Base-by-base conservation (phyloP, 257 asterid species). In the Rubia yunnanensis region DNA sequence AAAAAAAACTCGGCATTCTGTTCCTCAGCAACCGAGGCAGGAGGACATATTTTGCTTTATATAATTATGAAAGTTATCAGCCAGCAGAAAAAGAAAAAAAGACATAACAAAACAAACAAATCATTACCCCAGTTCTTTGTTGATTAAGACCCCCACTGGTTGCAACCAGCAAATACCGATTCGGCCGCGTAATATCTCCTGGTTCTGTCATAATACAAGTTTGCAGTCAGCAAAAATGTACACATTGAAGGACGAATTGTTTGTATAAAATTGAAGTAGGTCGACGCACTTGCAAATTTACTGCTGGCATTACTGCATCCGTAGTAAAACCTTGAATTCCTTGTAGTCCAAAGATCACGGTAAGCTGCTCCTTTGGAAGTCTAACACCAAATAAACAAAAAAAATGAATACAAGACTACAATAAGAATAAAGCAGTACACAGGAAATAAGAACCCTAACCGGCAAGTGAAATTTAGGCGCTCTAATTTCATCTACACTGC, bases 91-190 rank as follows among this genome's bases (percentile, higher is more conserved):
- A 17, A 23, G 10, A 17, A 44, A 52, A 7, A 30, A n/a, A n/a
- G n/a, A 27, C 6, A 13, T 26, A 28, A 0, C 6, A 64, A 48
- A 46, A 59, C 34, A 32, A 65, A 36, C 39, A 64, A 60, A 59
- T 11, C 15, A 74, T 65, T 87, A 90, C 99, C 96, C 99, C 99
- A 66, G 95, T 94, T 77, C 99, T 86, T 80, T 94, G 99, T 80
- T 94, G 97, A 79, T 94, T 94, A 67, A 94, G 79, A 70, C 99
- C 99, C 74, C 99, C 99, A 79, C 99, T 94, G 65, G 97, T 84
- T 61, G 91, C 96, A 67, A 94, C 88, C 62, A 81, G 80, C 89
- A 94, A 82, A 76, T 83, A 90, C 34, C 95, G 88, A 76, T 88
- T 79, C n/a, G 85, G 72, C 39, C 64, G 79, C 7, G 83, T 87